Base-by-base conservation (phyloP, 805 yeast species). In the Suhomyces tanzawaensis region DNA sequence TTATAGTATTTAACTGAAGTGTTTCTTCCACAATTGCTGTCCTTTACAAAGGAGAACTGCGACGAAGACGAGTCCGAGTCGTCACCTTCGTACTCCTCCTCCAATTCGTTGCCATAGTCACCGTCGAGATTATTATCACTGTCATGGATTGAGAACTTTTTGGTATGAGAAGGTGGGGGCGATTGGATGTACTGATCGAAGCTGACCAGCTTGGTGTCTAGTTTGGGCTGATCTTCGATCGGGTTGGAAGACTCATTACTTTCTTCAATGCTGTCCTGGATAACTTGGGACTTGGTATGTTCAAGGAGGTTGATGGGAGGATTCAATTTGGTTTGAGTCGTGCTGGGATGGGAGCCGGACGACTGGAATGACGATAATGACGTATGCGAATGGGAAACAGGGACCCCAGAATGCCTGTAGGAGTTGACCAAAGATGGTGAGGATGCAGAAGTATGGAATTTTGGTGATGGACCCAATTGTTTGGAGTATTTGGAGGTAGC, bases 1-100 rank as follows among this genome's bases (percentile, higher is more conserved):
- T 73, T 73, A 51, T 79, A 77, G 51, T 77, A 77, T 41, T 74
- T 71, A 16, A 73, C 68, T 0, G 82, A 77, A 1, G 74, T 61
- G 37, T 76, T 75, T 42, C 83, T 61, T 3, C 77, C 78, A n/a
- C 73, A 66, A 1, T 51, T 39, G 16, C 56, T 59, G 13, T 66
- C 69, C 29, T 64, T 62, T 33, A 74, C 78, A 45, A 79, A 79
- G 1, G 82, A 77, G 45, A 77, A 79, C 37, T 64, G 71, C 1
- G 71, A 66, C 1, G 71, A 64, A 17, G 41, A 32, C n/a, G n/a
- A n/a, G 13, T 45, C 46, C 7, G 43, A 44, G 17, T 40, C 44
- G 9, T 38, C 41, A 3, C 26, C 36, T 9, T 33, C 37, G 14
- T 32, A 21, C 7, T 32, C 27, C 13, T 31, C 39, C 27, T 35